Evolutionary conservation across 2,329 filamentous ascomycete species (phyloP), one percentile per base, ranked within the genome.

Genomic region (Cordyceps javanica): DNA sequence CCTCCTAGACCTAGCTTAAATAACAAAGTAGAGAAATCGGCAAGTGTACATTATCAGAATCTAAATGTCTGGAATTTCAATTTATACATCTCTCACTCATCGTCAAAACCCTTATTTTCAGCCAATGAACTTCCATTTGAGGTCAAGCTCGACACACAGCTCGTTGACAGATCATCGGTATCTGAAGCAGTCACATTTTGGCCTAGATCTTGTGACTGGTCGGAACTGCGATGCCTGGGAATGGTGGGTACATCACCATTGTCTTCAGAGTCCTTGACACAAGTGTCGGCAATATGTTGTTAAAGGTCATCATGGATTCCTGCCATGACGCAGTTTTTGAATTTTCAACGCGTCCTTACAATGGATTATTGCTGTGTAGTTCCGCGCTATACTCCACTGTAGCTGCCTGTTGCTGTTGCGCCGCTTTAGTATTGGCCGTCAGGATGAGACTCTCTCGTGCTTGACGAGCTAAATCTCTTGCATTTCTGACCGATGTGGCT

Each of bases 401-500:
- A 34, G 21, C 13, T 6, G 4, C 13, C 26, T 30, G 2, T 16
- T 11, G 1, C 2, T 32, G n/a, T 14, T 23, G 13, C n/a, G 26
- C 5, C 45, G 52, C 61, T 59, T 50, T 62, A 23, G 57, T 52
- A 50, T 74, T 72, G 32, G 67, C 69, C 7, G 57, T 60, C 30
- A 60, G 55, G 23, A 74, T 71, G 44, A 73, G 68, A 16, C 36
- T 50, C 58, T 74, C 67, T 16, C 75, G 70, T 52, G 75, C 62
- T 23, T 64, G 59, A 59, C 68, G 65, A 3, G 75, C 72, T 61
- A 70, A 63, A 58, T 76, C 73, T 7, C 34, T 65, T 0, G 64
- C 64, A 65, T 77, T 76, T 55, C 74, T 68, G 60, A 74, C 73
- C 49, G 71, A 71, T 3, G 66, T 66, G 13, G 65, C 68, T n/a